These are phyloP conservation scores for Mycena kentingensis DNA, from an alignment of 768 basidiomycete species.

Conservation along the genomic window DNA sequence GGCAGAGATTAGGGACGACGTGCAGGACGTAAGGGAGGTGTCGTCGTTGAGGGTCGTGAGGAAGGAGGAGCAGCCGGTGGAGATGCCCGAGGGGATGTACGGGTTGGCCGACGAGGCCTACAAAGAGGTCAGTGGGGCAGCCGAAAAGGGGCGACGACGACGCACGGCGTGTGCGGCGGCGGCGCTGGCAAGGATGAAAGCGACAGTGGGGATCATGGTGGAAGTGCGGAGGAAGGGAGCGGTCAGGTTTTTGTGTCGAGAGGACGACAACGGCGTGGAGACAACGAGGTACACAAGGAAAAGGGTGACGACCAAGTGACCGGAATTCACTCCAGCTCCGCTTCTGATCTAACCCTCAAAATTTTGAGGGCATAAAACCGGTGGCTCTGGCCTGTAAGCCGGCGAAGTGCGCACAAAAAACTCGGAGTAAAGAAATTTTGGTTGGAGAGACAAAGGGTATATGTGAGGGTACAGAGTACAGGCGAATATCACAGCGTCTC, in stretches of 20 bases:
- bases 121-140: background rate
- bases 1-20: conserved; percentile 58
- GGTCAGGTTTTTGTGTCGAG: conserved; percentile 47
- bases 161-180: conserved; percentile 53
- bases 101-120: conserved; percentile 37
- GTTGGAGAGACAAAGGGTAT: too few relatives aligned
- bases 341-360: too few relatives aligned
- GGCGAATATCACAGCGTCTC: too few relatives aligned
- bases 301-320: conserved; percentile 28
- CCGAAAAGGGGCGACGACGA: conserved; percentile 33
- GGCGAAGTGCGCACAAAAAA: too few relatives aligned
- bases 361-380: too few relatives aligned
- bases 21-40: conserved; percentile 58
- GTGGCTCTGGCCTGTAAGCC: too few relatives aligned
- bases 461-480: too few relatives aligned
- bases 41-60: conserved; percentile 66
- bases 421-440: too few relatives aligned
- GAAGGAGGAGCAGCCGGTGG: conserved; percentile 55
- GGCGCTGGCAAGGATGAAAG: conserved; percentile 51
- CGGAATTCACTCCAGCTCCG: too few relatives aligned
- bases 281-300: conserved; percentile 9
- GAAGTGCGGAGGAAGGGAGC: conserved; percentile 39
- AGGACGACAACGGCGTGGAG: conserved; percentile 23
- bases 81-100: conserved; percentile 71
- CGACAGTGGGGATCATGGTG: conserved; percentile 26